Evolutionary conservation across 1,284 basidiomycete species (phyloP).

Genomic region (Naganishia sp.): DNA sequence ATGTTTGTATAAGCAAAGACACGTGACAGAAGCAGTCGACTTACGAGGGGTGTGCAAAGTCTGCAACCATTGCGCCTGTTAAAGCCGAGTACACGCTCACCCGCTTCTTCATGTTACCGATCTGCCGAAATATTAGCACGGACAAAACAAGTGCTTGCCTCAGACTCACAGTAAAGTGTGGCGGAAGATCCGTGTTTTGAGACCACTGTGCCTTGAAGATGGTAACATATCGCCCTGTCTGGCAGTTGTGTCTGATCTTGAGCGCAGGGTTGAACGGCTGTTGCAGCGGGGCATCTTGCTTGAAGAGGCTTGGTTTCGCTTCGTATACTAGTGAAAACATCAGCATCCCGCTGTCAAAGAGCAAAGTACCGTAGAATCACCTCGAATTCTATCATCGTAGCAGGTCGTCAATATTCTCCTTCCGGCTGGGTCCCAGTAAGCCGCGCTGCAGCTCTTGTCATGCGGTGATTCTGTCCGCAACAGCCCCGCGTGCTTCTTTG

Average conservation of each 20-base stretch:
- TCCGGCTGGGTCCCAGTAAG: conserved; percentile 57
- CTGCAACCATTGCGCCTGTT: conserved; percentile 47
- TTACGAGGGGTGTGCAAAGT: conserved; percentile 32
- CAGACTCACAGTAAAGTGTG: conserved; percentile 51
- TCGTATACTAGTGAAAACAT: conserved; percentile 49
- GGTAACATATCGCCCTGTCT: conserved; percentile 56
- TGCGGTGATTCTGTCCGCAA: conserved; percentile 48
- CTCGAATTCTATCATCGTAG: conserved; percentile 54
- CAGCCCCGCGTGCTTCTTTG: conserved; percentile 10
- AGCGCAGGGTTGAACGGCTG: conserved; percentile 15
- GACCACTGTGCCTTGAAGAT: conserved; percentile 57
- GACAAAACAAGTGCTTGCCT: background rate
- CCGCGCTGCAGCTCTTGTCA: conserved; percentile 54
- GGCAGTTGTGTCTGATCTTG: conserved; percentile 52
- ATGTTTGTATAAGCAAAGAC: background rate
- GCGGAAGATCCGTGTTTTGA: conserved; percentile 51
- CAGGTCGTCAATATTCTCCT: conserved; percentile 52
- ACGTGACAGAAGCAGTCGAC: conserved; percentile 35
- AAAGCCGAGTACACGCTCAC: conserved; percentile 51
- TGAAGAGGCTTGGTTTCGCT: conserved; percentile 44
- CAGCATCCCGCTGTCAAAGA: background rate
- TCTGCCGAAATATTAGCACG: conserved; percentile 18
- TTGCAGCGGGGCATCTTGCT: conserved; percentile 40
- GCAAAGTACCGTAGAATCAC: conserved; percentile 37
- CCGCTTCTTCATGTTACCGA: conserved; percentile 56